Evolutionary conservation across 2,329 filamentous ascomycete genomes (phyloP), one percentile per base, ranked within the genome.

Genomic region (Cyclaneusma minus): DNA sequence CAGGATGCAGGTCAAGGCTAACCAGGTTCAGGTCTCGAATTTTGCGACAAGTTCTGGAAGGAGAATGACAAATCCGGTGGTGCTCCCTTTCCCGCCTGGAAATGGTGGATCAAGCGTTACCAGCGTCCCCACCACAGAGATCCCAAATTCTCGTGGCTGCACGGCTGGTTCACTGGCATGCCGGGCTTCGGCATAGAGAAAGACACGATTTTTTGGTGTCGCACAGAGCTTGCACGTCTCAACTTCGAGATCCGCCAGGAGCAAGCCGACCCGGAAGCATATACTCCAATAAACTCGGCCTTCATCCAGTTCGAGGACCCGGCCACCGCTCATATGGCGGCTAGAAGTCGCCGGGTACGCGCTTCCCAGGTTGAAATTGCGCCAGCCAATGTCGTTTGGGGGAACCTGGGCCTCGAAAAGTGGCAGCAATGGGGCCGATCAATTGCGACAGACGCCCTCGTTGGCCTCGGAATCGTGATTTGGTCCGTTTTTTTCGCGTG

Each of bases 251-350:
- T 98, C 28, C 85, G 94, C 40, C 60, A 76, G 22, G 89, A 95
- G 38, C 89, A 98, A 47, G 65, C 76, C 28, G 64, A 89, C 25
- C 77, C 80, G 0, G 85, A 94, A 38, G 71, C 76, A 4, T 95
- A 83, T 35, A 85, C 87, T 0, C 55, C 85, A 24, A 91, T 94
- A 84, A 93, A 81, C 43, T 93, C 87, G 1, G 89, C 89, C 1
- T 98, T 98, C 41, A 84, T 98, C 34, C 89, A 98, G 47, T 98
- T 98, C 62, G 93, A 98, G 44, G 79, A 94, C 45, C 89, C 98
- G 48, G 81, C 94, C 2, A 85, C 87, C 5, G 89, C 89, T 0
- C 89, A 98, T 44, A 95, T 98, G 89, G 89, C 87, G 31, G 94
- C 84, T 47, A 89, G 98, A 48, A 74, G 82, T 24, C 64, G 91